Evolutionary conservation across 2,329 filamentous ascomycete genomes (phyloP).

Genomic region (Fusarium incarnatum): DNA sequence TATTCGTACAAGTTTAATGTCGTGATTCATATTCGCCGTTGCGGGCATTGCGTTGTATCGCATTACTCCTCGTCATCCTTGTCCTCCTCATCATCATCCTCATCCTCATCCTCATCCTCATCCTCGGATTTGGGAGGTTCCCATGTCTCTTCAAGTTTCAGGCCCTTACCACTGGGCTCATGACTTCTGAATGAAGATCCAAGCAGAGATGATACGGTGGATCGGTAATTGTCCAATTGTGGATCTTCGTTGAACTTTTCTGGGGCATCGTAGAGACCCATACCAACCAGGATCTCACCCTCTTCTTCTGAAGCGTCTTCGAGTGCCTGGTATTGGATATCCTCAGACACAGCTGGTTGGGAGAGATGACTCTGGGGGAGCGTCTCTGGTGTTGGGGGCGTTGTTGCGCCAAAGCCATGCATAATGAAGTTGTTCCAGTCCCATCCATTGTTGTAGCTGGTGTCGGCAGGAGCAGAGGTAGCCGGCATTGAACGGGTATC

Average conservation of each 20-base stretch:
- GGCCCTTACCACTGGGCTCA: constrained; percentile 73
- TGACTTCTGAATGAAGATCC: constrained; percentile 59
- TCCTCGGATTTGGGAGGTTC: constrained; percentile 74
- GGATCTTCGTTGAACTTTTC: constrained; percentile 65
- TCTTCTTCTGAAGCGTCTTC: constrained; percentile 65
- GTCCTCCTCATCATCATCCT: constrained; percentile 51
- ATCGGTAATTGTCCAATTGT: constrained; percentile 65
- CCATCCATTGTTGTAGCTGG: constrained; percentile 29
- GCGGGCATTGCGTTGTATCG: constrained; percentile 34
- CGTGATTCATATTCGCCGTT: constrained; percentile 34
- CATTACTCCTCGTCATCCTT: constrained; percentile 34
- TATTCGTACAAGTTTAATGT: constrained; percentile 36
- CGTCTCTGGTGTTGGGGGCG: constrained; percentile 70
- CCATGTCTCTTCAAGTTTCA: constrained; percentile 86
- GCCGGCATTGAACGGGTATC: constrained; percentile 44
- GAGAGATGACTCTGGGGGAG: constrained; percentile 65
- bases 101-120: constrained; percentile 62
- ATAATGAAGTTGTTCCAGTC: constrained; percentile 62
- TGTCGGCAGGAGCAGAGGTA: constrained; percentile 45
- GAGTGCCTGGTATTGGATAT: constrained; percentile 62
- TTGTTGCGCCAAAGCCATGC: constrained; percentile 60
- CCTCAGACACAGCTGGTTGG: constrained; percentile 61
- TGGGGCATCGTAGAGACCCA: constrained; percentile 83
- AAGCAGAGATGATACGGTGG: constrained; percentile 66
- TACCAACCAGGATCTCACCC: constrained; percentile 81